These are phyloP conservation scores for Asclepias syriaca DNA, from an alignment of 257 asterid genomes.

Conservation along the genomic window DNA sequence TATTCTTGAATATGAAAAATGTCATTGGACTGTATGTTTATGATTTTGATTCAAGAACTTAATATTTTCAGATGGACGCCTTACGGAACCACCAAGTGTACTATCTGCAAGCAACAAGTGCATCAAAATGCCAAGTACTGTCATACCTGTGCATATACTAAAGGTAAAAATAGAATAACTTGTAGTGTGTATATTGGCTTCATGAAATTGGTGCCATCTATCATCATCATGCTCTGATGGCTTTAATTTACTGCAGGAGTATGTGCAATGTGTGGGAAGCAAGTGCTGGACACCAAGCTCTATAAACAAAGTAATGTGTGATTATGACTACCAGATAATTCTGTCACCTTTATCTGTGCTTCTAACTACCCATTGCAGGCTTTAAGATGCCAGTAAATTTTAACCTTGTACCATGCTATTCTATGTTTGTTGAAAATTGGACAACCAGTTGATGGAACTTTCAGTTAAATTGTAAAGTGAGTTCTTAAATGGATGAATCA, in stretches of 20 bases:
- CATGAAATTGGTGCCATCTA: not conserved
- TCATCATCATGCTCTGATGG: not conserved
- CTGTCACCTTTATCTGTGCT: not conserved
- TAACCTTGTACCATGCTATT: conserved; percentile 5
- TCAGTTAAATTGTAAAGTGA: not conserved
- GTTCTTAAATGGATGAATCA: not conserved
- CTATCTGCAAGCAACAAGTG: conserved; percentile 97
- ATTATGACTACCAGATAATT: conserved; percentile 11
- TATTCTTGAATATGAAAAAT: not conserved
- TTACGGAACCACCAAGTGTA: conserved; percentile 80
- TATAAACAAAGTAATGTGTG: conserved; percentile 98
- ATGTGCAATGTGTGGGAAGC: conserved; percentile 99
- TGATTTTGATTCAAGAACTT: conserved; percentile 1
- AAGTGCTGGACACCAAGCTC: conserved; percentile 89
- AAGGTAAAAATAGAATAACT: conserved; percentile 44
- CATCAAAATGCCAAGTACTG: conserved; percentile 96
- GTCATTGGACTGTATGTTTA: not conserved
- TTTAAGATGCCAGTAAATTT: not conserved
- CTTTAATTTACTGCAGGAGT: conserved; percentile 62
- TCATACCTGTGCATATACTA: conserved; percentile 95
- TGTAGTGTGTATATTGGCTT: not conserved
- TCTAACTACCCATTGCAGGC: not conserved
- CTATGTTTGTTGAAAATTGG: no score
- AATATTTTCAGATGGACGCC: conserved; percentile 78
- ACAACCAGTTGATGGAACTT: not conserved